These are phyloP conservation scores for Hyaloscypha variabilis DNA, from an alignment of 495 filamentous ascomycete genomes.

Conservation along the genomic window DNA sequence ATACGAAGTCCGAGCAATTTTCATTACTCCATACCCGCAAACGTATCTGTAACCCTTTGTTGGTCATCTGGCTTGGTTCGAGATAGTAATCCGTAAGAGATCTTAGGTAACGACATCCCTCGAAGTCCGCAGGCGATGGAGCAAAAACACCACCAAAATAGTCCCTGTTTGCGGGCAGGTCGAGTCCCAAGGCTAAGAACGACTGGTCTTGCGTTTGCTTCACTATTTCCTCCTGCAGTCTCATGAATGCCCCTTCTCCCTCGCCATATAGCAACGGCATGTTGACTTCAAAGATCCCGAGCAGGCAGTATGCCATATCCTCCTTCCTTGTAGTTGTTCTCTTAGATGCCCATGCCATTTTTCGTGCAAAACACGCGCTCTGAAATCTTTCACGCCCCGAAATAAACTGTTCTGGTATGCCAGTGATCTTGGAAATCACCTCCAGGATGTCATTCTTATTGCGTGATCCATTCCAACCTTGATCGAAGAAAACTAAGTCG, in stretches of 20 bases:
- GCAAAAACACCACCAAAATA: neutral
- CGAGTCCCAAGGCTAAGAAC: conserved; percentile 30
- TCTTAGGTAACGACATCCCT: neutral
- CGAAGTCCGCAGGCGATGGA: neutral
- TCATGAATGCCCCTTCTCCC: conserved; percentile 26
- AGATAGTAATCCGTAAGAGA: neutral
- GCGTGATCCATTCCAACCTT: conserved; percentile 12
- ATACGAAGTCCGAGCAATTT: too few species aligned
- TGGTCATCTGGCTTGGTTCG: neutral
- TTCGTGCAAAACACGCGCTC: conserved; percentile 9
- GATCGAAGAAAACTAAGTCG: neutral
- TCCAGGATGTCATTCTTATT: neutral
- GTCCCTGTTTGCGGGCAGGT: neutral
- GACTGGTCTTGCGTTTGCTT: conserved; percentile 25
- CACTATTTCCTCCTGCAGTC: conserved; percentile 26
- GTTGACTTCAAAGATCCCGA: conserved; percentile 17
- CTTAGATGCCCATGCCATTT: conserved; percentile 34
- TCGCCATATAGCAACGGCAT: conserved; percentile 26
- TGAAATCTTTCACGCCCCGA: neutral
- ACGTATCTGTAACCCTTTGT: neutral
- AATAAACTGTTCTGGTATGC: neutral
- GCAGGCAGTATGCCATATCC: conserved; percentile 14
- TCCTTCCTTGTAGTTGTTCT: conserved; percentile 26
- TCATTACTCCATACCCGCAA: too few species aligned
- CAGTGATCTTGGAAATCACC: neutral